Evolutionary conservation across 179 eudicot genomes (phyloP), one percentile per base, ranked within the genome.

Genomic region (Silene vulgaris): DNA sequence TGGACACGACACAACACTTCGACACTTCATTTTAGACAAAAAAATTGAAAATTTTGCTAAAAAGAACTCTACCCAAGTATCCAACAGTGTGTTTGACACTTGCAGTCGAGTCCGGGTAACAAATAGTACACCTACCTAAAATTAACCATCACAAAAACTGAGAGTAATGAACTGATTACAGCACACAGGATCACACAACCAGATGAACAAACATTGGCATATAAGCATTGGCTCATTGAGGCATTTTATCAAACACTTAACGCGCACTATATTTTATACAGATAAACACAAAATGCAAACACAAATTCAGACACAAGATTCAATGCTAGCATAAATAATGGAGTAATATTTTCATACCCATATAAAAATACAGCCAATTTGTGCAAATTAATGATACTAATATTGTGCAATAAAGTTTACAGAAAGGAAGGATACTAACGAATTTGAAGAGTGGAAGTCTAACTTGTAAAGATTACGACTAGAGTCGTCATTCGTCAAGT

Each of bases 221-320:
- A 5, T 13, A 16, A 30, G 40, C 71, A 72, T 65, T 35, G 17
- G 17, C 69, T 54, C 72, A 70, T 52, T 71, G 68, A 75, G 76
- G 57, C 72, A 80, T 75, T 80, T 75, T 0, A 80, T 8, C 79
- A 40, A 75, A 80, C 82, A 80, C 13, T 19, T 69, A 45, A 79
- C 12, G 76, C 4, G 72, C 82, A 71, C 3, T 19, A 37, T 28
- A 0, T 16, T 52, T 56, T 4, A 56, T n/a, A 56, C 48, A 14
- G 11, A 23, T 4, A 16, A 16, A 1, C 52, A 16, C 13, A 52
- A 9, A 56, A 56, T 1, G 20, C 60, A 56, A 56, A n/a, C 20
- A 16, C 16, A 16, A 26, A 19, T 30, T 62, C 29, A 62, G 28
- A 62, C 2, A 5, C 65, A 62, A 20, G 16, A 28, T 62, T 23